Evolutionary conservation across 2,329 filamentous ascomycete species (phyloP), one percentile per base, ranked within the genome.

Genomic region (Venturia effusa): DNA sequence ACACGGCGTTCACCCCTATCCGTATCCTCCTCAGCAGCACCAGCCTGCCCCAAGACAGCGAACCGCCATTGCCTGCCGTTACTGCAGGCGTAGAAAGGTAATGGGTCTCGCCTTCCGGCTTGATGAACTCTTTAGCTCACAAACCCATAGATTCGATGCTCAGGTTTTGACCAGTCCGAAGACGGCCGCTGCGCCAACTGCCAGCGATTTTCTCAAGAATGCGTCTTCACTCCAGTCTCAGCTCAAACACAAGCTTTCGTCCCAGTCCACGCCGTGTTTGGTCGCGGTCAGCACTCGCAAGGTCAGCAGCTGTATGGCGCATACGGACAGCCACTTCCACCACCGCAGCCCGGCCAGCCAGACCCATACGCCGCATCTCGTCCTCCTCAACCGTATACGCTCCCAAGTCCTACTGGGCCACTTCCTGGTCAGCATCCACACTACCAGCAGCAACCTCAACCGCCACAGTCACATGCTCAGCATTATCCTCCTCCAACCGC

Each of bases 181-280:
- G 85, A 89, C 73, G 88, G 88, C 66, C 84, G 86, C 66, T 90
- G 87, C 78, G 84, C 81, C 70, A 90, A 90, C 73, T 90, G 87
- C 72, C 80, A 86, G 67, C 81, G 87, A 59, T 90, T 90, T 76
- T 87, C 87, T 68, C 87, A 90, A 74, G 86, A 89, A 72, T 90
- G 88, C 75, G 84, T 90, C 74, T 90, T 90, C 74, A 89, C 87
- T 0, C 87, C 88, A 2, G 87, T 90, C 30, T 89, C 86, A 3
- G 87, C 86, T 13, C 87, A 89, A 75, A 84, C 86, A 10, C 87
- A 89, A 73, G 87, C 88, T 13, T 90, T 90, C 70, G 87, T 90
- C 40, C 87, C 87, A 8, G 87, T 86, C 11, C 85, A 89, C 71
- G 85, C 87, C 7, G 84, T 86, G 65, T 88, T 76, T 74, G 77